Percentiles rank a stretch among this genome's conserved stretches.
These are phyloP conservation scores for Lantana camara DNA, from an alignment of 257 asterid genomes.

Conservation along the genomic window DNA sequence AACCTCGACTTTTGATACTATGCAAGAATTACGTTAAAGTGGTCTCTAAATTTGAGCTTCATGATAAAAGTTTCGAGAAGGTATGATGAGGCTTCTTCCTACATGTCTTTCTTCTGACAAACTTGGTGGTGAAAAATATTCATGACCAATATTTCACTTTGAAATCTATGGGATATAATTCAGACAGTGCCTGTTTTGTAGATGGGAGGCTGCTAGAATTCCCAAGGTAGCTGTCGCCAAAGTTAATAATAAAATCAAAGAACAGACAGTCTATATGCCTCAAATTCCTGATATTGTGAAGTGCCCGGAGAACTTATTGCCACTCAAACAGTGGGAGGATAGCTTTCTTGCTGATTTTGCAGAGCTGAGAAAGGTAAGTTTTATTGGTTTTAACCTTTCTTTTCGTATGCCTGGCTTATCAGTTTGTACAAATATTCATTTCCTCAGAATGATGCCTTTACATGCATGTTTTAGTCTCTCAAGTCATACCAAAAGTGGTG, in stretches of 20 bases:
- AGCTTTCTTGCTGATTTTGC: slow-evolving; percentile 85
- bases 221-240: slow-evolving; percentile 76
- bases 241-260: slow-evolving; percentile 57
- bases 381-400: slow-evolving; percentile 12
- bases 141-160: background rate
- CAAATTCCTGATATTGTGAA: slow-evolving; percentile 80
- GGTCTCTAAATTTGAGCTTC: background rate
- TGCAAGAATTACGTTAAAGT: background rate
- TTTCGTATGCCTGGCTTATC: slow-evolving; percentile 4
- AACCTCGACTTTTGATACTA: background rate
- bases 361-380: slow-evolving; percentile 72
- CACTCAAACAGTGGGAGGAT: slow-evolving; percentile 92
- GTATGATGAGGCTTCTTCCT: background rate
- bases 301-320: slow-evolving; percentile 76
- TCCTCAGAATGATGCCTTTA: background rate
- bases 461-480: slow-evolving; percentile 3
- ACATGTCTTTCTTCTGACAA: background rate
- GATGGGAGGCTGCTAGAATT: slow-evolving; percentile 86
- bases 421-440: background rate
- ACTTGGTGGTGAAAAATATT: background rate
- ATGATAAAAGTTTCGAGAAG: background rate
- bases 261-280: slow-evolving; percentile 87
- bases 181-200: slow-evolving; percentile 31
- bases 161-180: slow-evolving; percentile 19
- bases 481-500: background rate